Base-by-base conservation (phyloP, 2,329 filamentous ascomycete species). In the Xenosphaeropsis pyriputrescens region DNA sequence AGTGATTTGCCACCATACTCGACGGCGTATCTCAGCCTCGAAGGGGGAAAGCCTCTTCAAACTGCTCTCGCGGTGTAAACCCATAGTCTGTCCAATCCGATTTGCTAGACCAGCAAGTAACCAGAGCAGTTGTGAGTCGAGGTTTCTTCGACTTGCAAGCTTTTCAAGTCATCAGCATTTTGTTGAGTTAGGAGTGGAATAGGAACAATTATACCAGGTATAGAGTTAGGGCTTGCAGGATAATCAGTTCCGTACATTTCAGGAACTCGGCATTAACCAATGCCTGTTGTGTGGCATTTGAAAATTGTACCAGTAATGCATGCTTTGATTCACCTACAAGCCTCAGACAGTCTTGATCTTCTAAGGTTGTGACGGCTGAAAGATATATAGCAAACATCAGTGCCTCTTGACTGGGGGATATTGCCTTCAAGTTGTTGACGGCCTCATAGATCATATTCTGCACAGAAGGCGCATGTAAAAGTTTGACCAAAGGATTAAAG, bases 311-410 rank as follows among this genome's bases (percentile, higher is more conserved):
- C 7, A 35, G 18, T 9, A 35, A 18, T 11, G 34, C 9, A 18
- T 7, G 12, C 18, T 22, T 35, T 18, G 7, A n/a, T 26, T 50
- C 41, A 3, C 44, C 42, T 18, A 51, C 43, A 29, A 26, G 34
- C 32, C 34, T 34, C 31, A 35, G 17, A 29, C 64, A 70, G 48
- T 68, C 68, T 2, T 61, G 60, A 5, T 77, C 70, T 17, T 63
- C 65, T 42, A 80, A 60, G 18, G 69, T 75, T 8, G 65, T 67
- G 40, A 75, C 55, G 16, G 70, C 70, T 50, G 70, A 66, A 38
- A 72, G 58, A 47, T 76, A 78, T 22, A 77, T 68, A 46, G 68
- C 60, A 52, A 82, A 81, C 66, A 82, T 72, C 29, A 83, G 61
- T 2, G 72, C 73, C 49, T 81, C 75, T 13, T 79, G 62, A 12